phyloP scores from a whole-genome alignment of 148 eudicot genomes.

The Cornus controversa region DNA sequence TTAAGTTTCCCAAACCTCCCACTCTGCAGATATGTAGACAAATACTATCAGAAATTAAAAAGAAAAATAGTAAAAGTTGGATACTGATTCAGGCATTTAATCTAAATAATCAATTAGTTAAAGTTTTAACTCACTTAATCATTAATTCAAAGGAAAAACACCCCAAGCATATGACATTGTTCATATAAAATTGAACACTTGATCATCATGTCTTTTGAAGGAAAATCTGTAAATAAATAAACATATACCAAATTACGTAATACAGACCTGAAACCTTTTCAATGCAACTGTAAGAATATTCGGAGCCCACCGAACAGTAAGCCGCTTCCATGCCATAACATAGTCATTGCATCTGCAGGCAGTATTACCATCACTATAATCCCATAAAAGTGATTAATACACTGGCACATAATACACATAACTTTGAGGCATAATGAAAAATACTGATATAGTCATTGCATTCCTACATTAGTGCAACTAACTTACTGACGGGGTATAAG shows the following conservation, averaged over 20 bases:
- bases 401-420: neutral
- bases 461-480: too few relatives aligned
- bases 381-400: neutral
- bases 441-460: neutral
- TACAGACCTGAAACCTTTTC: constrained; percentile 86
- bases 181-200: neutral
- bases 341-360: constrained; percentile 83
- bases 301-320: constrained; percentile 68
- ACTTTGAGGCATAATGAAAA: neutral
- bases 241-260: neutral
- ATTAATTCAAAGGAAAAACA: neutral
- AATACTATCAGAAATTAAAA: constrained; percentile 6
- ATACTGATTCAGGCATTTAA: neutral
- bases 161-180: too few relatives aligned
- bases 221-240: neutral
- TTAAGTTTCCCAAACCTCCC: constrained; percentile 96
- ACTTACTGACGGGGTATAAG: too few relatives aligned
- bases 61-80: neutral
- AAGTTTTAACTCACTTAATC: neutral
- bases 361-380: constrained; percentile 1
- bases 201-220: neutral
- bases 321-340: constrained; percentile 88
- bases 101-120: neutral
- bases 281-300: constrained; percentile 90
- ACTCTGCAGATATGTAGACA: constrained; percentile 43